Conservation (phyloP, 352 stramenopile species). For the Globisporangium takayamanum region DNA sequence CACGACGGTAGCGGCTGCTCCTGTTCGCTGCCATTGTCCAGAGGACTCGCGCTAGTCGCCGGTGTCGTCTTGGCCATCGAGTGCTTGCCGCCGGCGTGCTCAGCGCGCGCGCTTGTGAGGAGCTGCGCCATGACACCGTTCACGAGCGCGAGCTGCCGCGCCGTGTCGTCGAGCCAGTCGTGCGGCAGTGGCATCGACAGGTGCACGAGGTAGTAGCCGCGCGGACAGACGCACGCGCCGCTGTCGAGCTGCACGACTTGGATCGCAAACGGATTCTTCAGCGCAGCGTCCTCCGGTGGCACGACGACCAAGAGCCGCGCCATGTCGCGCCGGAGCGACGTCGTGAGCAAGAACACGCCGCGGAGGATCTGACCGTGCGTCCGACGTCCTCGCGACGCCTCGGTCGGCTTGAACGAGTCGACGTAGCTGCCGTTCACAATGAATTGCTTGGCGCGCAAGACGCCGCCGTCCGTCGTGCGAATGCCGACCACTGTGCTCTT, state of each 20-base stretch:
- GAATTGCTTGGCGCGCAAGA: constrained; percentile 41
- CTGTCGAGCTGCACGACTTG: constrained; percentile 70
- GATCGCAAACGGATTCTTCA: constrained; percentile 56
- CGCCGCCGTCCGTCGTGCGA: constrained; percentile 29
- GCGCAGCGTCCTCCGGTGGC: constrained; percentile 41
- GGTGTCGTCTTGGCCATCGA: neutral
- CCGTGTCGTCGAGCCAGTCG: constrained; percentile 31
- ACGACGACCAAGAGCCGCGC: constrained; percentile 62
- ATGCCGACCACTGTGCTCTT: constrained; percentile 32
- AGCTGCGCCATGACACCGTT: constrained; percentile 29
- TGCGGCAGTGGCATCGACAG: constrained; percentile 45
- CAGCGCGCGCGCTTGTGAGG: constrained; percentile 15
- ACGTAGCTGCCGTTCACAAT: constrained; percentile 58
- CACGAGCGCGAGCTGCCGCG: constrained; percentile 33
- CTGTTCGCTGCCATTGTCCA: neutral
- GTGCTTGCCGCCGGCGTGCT: neutral
- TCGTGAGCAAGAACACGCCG: constrained; percentile 46
- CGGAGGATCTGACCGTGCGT: constrained; percentile 40
- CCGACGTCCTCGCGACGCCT: neutral
- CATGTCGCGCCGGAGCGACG: constrained; percentile 31
- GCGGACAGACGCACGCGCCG: constrained; percentile 55
- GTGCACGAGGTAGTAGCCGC: constrained; percentile 53
- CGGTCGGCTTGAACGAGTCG: constrained; percentile 14
- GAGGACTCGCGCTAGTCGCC: neutral
- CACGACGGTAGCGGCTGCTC: constrained; percentile 7